A percentile compares a stretch with the other conserved stretches of the same genome.
These are phyloP conservation scores for Halophytophthora batemanensis DNA, from an alignment of 352 stramenopile species.

Conservation along the genomic window DNA sequence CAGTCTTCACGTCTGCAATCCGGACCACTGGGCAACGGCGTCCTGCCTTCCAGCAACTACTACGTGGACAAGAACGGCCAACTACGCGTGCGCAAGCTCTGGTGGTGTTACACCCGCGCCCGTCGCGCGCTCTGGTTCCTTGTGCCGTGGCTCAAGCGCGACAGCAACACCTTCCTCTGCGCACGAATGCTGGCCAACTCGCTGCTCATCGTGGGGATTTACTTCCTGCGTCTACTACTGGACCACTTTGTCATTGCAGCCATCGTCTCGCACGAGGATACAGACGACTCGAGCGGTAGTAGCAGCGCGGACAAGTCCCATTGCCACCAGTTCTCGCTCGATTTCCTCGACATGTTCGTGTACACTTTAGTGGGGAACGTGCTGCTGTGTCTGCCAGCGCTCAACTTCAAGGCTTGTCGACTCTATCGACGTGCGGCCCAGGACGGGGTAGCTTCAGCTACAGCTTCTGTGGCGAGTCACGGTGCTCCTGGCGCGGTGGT, in stretches of 20 bases:
- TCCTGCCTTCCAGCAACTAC: slow-evolving; percentile 51
- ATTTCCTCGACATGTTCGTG: slow-evolving; percentile 64
- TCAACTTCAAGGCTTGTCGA: slow-evolving; percentile 56
- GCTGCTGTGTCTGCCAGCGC: slow-evolving; percentile 62
- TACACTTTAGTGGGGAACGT: slow-evolving; percentile 63
- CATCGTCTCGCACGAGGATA: slow-evolving; percentile 28
- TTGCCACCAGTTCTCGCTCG: slow-evolving; percentile 52
- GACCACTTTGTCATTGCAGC: slow-evolving; percentile 44
- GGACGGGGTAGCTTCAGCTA: slow-evolving; percentile 20
- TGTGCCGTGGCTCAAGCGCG: slow-evolving; percentile 55
- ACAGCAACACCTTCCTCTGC: slow-evolving; percentile 80
- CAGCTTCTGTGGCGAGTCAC: slow-evolving; percentile 26
- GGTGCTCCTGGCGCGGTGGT: slow-evolving; percentile 15
- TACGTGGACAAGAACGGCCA: slow-evolving; percentile 56
- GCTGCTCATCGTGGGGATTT: slow-evolving; percentile 55
- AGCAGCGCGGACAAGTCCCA: slow-evolving; percentile 7
- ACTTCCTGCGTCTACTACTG: slow-evolving; percentile 51
- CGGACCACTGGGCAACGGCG: slow-evolving; percentile 1
- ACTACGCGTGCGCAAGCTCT: slow-evolving; percentile 44
- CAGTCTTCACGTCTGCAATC: background rate
- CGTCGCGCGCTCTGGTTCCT: slow-evolving; percentile 43
- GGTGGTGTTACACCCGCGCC: slow-evolving; percentile 57
- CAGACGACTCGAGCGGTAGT: background rate
- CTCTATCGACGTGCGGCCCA: slow-evolving; percentile 37
- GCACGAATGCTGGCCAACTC: slow-evolving; percentile 74